phyloP scores from a whole-genome alignment of 768 basidiomycete species.

The Pleurotus platypus region DNA sequence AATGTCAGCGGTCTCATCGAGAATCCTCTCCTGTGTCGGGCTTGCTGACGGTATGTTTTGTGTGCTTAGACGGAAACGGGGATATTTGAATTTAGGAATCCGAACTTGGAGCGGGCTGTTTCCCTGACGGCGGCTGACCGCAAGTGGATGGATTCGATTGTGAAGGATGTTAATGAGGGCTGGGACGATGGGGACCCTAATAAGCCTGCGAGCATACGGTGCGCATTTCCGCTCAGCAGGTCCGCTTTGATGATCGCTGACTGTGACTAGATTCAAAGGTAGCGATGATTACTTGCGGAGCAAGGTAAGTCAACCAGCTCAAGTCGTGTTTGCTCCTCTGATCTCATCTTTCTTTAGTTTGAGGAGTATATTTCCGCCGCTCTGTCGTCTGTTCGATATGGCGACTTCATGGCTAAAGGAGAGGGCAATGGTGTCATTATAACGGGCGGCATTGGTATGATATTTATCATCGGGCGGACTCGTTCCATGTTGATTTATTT shows the following conservation, averaged over 20 bases:
- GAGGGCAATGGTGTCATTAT: constrained; percentile 63
- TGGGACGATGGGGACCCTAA: constrained; percentile 68
- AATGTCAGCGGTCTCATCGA: constrained; percentile 52
- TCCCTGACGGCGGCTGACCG: constrained; percentile 88
- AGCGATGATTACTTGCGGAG: constrained; percentile 92
- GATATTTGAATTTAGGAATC: constrained; percentile 82
- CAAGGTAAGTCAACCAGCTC: constrained; percentile 47
- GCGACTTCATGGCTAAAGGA: constrained; percentile 76
- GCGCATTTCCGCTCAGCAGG: constrained; percentile 21
- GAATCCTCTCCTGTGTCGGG: background rate
- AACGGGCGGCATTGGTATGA: constrained; percentile 54
- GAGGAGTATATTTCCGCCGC: constrained; percentile 94
- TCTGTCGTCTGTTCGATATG: constrained; percentile 85
- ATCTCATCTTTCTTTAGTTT: constrained; percentile 43
- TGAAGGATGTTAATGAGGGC: constrained; percentile 78
- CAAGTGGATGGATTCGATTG: constrained; percentile 97
- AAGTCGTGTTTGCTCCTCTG: background rate
- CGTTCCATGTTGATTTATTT: constrained; percentile 20
- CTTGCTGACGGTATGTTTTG: background rate
- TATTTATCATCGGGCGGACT: background rate
- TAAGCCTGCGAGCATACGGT: constrained; percentile 61
- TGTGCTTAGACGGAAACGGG: constrained; percentile 77
- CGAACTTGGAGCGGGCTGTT: constrained; percentile 71
- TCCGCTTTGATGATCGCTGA: background rate
- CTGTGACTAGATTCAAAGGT: constrained; percentile 74